A percentile compares a stretch with the other conserved stretches of the same genome.
phyloP scores from a whole-genome alignment of 169 alveolate genomes.

The Fabrea salina region DNA sequence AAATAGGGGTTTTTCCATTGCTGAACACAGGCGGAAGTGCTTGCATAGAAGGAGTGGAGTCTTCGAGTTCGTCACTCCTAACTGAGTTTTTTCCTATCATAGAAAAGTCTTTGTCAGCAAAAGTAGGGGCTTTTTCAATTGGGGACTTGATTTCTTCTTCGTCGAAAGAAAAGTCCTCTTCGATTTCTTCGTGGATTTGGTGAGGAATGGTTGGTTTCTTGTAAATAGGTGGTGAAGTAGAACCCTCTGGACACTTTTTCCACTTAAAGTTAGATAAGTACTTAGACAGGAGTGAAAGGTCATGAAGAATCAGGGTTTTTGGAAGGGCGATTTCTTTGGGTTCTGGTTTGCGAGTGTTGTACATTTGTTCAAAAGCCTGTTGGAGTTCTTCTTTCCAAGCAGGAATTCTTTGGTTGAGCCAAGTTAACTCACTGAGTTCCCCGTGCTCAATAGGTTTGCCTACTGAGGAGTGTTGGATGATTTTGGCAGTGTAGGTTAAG shows the following conservation, averaged over 20 bases:
- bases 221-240: background rate
- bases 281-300: background rate
- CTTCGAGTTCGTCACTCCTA: constrained; percentile 27
- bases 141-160: constrained; percentile 6
- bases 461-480: constrained; percentile 29
- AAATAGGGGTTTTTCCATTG: background rate
- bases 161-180: constrained; percentile 11
- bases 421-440: background rate
- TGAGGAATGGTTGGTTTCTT: background rate
- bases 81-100: no score
- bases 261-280: constrained; percentile 3
- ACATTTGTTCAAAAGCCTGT: constrained; percentile 2
- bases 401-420: constrained; percentile 25
- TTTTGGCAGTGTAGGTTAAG: constrained; percentile 19
- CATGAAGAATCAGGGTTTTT: constrained; percentile 8
- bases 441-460: constrained; percentile 30
- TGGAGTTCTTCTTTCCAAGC: constrained; percentile 15
- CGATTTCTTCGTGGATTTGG: background rate
- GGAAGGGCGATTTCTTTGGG: constrained; percentile 12
- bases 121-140: background rate
- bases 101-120: background rate
- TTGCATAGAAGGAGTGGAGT: constrained; percentile 32
- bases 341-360: background rate
- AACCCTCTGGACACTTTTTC: background rate
- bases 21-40: constrained; percentile 10